Evolutionary conservation across 192 early-diverging fungal species (phyloP).

Genomic region (Backusella australiensis): DNA sequence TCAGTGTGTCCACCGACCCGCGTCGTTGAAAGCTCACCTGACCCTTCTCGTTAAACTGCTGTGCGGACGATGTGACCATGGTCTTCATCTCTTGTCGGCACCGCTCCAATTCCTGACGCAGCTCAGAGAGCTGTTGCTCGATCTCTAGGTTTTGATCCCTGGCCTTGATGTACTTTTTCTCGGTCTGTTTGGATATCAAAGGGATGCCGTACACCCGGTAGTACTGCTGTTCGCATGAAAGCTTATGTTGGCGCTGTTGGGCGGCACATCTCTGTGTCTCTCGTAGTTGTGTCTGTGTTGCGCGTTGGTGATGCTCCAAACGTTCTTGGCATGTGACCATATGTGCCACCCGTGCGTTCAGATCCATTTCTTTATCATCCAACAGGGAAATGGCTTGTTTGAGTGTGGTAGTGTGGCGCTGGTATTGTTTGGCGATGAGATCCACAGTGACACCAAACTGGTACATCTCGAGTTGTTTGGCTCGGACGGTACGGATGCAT

Average conservation of each 20-base stretch:
- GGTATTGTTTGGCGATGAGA: neutral
- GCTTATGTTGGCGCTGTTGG: neutral
- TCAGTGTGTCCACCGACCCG: neutral
- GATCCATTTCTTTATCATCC: neutral
- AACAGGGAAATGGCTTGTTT: neutral
- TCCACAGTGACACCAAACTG: neutral
- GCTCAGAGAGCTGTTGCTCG: conserved; percentile 1
- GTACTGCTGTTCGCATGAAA: neutral
- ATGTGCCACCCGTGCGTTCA: neutral
- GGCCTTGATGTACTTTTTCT: conserved; percentile 1
- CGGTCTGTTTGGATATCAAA: neutral
- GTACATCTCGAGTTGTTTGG: neutral
- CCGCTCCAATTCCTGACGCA: neutral
- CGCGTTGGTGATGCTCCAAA: neutral
- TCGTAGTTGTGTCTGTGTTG: neutral
- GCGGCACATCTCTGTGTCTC: neutral
- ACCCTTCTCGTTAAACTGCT: neutral
- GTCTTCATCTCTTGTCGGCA: neutral
- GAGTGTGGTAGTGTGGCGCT: neutral
- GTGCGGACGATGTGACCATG: neutral
- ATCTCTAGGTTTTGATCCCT: neutral
- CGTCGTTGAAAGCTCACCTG: neutral
- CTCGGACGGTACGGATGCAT: neutral
- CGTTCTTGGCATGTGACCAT: neutral
- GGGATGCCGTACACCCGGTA: neutral